Evolutionary conservation across 192 early-diverging fungal species (phyloP).

Genomic region (Backusella macrospora): DNA sequence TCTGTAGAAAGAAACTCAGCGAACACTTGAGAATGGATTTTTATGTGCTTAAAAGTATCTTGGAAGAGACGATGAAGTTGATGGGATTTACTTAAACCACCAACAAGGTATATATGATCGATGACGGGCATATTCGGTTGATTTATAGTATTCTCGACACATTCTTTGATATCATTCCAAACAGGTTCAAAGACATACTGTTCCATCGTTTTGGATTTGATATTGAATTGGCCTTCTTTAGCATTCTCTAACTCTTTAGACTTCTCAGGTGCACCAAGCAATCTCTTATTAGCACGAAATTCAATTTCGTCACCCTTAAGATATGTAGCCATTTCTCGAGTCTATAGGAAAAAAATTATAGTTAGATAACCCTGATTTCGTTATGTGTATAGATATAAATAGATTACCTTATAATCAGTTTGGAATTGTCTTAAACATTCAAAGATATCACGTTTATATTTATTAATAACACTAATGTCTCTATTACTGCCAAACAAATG

Average conservation of each 20-base stretch:
- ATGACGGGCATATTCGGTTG: background rate
- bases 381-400: background rate
- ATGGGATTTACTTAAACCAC: constrained; percentile 3
- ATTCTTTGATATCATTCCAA: constrained; percentile 6
- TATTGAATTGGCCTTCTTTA: background rate
- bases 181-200: constrained; percentile 8
- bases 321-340: background rate
- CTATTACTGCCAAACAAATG: constrained; percentile 3
- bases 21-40: background rate
- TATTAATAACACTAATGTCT: background rate
- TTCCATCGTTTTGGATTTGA: background rate
- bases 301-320: background rate
- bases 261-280: background rate
- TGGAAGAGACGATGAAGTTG: constrained; percentile 11
- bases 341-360: background rate
- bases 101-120: constrained; percentile 6
- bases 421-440: constrained; percentile 10
- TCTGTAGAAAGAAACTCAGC: constrained; percentile 8
- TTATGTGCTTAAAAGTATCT: background rate
- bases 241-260: background rate
- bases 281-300: background rate
- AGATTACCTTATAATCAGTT: background rate
- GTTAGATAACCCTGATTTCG: background rate
- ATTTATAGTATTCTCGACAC: background rate
- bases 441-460: constrained; percentile 12